A percentile compares a stretch with the other conserved stretches of the same genome.
Evolutionary conservation across 305 asterid species (phyloP).

Genomic region (Euphrasia arctica): DNA sequence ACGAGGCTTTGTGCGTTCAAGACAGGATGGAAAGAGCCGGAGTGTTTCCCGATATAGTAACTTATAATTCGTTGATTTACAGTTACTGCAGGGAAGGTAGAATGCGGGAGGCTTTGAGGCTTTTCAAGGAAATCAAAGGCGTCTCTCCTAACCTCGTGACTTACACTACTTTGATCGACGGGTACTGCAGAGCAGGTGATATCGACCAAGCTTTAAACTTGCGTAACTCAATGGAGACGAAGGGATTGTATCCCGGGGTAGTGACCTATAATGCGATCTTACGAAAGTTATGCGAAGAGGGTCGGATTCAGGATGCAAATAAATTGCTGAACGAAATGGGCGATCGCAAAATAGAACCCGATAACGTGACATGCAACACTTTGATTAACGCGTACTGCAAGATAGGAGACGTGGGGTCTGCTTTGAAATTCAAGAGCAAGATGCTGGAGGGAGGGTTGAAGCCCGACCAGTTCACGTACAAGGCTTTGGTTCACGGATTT

Average conservation of each 20-base stretch:
- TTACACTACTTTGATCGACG: slow-evolving; percentile 81
- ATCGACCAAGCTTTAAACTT: slow-evolving; percentile 58
- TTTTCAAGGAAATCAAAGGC: slow-evolving; percentile 62
- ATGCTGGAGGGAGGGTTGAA: slow-evolving; percentile 76
- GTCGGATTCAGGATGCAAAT: slow-evolving; percentile 67
- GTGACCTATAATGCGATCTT: slow-evolving; percentile 81
- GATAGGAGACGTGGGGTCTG: slow-evolving; percentile 75
- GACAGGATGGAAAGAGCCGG: slow-evolving; percentile 76
- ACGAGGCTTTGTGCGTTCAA: slow-evolving; percentile 80
- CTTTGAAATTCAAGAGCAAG: slow-evolving; percentile 56
- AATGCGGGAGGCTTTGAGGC: slow-evolving; percentile 81
- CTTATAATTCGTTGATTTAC: slow-evolving; percentile 75
- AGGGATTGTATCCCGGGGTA: slow-evolving; percentile 57
- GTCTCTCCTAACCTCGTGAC: slow-evolving; percentile 70
- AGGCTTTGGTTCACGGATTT: slow-evolving; percentile 77
- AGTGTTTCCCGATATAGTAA: slow-evolving; percentile 73
- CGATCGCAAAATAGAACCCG: slow-evolving; percentile 61
- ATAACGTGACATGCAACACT: slow-evolving; percentile 77
- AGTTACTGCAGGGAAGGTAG: slow-evolving; percentile 81
- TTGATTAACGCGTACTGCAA: slow-evolving; percentile 84
- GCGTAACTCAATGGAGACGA: slow-evolving; percentile 61
- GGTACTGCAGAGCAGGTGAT: slow-evolving; percentile 67
- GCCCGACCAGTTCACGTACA: slow-evolving; percentile 76
- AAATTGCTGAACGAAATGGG: slow-evolving; percentile 64
- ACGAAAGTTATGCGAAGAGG: slow-evolving; percentile 77